phyloP scores from a whole-genome alignment of 768 basidiomycete species.

The Tulasnella sp. region DNA sequence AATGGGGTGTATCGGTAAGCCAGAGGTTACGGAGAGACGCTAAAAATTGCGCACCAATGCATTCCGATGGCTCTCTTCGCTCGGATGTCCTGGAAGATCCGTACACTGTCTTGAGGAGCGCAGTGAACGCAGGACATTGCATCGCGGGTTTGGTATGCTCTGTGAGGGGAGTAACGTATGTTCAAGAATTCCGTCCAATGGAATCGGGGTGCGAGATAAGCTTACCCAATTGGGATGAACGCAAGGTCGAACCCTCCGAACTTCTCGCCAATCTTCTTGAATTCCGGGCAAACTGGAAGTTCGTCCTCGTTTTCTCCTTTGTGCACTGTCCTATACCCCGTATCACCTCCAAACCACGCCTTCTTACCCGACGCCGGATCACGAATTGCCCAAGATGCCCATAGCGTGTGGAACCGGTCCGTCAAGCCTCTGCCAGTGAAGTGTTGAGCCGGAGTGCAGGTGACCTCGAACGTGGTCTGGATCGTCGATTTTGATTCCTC shows the following conservation, averaged over 20 bases:
- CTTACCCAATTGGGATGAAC: slow-evolving; percentile 60
- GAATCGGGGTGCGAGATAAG: not conserved
- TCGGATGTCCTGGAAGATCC: slow-evolving; percentile 64
- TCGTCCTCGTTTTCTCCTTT: slow-evolving; percentile 50
- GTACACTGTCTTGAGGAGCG: slow-evolving; percentile 68
- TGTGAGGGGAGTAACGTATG: slow-evolving; percentile 38
- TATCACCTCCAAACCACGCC: slow-evolving; percentile 71
- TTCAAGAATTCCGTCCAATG: not conserved
- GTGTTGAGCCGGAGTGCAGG: slow-evolving; percentile 22
- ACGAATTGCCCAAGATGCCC: slow-evolving; percentile 47
- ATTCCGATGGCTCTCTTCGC: slow-evolving; percentile 66
- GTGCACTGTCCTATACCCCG: slow-evolving; percentile 58
- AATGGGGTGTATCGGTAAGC: not conserved
- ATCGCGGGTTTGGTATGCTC: slow-evolving; percentile 61
- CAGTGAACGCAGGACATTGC: slow-evolving; percentile 66
- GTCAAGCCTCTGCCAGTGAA: slow-evolving; percentile 39
- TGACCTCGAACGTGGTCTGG: slow-evolving; percentile 10
- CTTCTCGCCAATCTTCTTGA: slow-evolving; percentile 66
- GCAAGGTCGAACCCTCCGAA: slow-evolving; percentile 70
- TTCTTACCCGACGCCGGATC: slow-evolving; percentile 43
- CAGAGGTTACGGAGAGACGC: not conserved
- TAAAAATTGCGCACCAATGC: slow-evolving; percentile 63
- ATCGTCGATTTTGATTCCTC: slow-evolving; percentile 16
- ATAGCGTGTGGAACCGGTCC: slow-evolving; percentile 46
- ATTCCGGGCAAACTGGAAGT: slow-evolving; percentile 69